phyloP scores from a whole-genome alignment of 208 protist genomes.

The Trypanosoma lewisi region DNA sequence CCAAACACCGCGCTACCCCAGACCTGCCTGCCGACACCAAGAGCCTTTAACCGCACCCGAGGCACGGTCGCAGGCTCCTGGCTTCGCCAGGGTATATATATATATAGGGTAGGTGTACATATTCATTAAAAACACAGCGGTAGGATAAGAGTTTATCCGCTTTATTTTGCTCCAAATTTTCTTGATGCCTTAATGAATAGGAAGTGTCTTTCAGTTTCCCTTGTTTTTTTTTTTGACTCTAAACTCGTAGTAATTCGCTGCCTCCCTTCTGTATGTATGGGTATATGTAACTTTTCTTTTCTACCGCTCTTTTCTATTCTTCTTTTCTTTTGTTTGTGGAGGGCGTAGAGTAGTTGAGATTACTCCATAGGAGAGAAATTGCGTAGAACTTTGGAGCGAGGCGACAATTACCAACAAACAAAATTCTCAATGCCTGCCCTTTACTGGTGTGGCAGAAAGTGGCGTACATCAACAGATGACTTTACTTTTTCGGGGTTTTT shows the following conservation, averaged over 20 bases:
- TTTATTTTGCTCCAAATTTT: no score
- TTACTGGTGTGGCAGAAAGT: conserved; percentile 66
- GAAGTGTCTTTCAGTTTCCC: no score
- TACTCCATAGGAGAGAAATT: background rate
- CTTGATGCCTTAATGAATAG: no score
- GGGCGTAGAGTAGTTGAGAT: background rate
- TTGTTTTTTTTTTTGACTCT: no score
- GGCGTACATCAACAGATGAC: conserved; percentile 74
- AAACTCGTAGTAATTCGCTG: background rate
- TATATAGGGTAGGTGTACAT: no score
- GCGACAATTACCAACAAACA: background rate
- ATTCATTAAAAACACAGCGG: no score
- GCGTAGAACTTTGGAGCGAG: background rate
- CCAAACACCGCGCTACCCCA: no score
- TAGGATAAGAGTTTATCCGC: no score
- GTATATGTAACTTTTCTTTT: conserved; percentile 3
- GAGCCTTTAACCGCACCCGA: no score
- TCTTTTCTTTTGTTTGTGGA: background rate
- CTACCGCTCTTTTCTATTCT: background rate
- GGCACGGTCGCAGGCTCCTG: no score
- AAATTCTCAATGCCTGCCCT: conserved; percentile 63
- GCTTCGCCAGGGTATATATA: no score
- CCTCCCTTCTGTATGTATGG: conserved; percentile 3
- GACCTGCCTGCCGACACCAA: no score
- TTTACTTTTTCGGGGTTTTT: conserved; percentile 64